Conservation (phyloP, 2,329 filamentous ascomycete species). For the Colletotrichum sojae region DNA sequence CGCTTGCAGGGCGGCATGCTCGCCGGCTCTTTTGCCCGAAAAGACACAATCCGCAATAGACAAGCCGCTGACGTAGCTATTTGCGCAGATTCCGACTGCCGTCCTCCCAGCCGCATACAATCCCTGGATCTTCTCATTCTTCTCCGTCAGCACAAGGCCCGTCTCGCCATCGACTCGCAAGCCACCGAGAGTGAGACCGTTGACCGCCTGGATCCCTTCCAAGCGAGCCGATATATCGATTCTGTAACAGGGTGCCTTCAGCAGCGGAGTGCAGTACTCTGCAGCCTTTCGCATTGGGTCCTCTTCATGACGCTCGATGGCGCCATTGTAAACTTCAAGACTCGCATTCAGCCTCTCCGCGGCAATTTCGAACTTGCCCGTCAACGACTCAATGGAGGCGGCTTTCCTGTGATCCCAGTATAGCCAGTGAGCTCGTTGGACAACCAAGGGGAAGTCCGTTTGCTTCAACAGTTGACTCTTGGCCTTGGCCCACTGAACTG, state of each 20-base stretch:
- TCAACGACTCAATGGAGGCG: slow-evolving; percentile 26
- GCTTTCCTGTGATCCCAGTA: slow-evolving; percentile 30
- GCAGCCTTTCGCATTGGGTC: neutral
- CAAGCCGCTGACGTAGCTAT: slow-evolving; percentile 4
- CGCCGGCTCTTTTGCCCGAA: slow-evolving; percentile 1
- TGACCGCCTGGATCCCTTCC: slow-evolving; percentile 4
- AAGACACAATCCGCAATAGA: slow-evolving; percentile 4
- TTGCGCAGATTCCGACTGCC: slow-evolving; percentile 2
- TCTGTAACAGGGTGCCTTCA: neutral
- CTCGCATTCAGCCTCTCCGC: neutral
- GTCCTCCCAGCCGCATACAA: slow-evolving; percentile 13
- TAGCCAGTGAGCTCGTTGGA: slow-evolving; percentile 5
- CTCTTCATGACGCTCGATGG: neutral
- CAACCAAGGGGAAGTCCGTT: slow-evolving; percentile 26
- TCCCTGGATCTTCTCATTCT: neutral
- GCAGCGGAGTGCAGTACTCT: slow-evolving; percentile 4
- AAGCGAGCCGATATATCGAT: slow-evolving; percentile 2
- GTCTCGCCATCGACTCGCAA: slow-evolving; percentile 9
- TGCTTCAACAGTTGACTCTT: slow-evolving; percentile 25
- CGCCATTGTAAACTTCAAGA: neutral
- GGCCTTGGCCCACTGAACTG: slow-evolving; percentile 30
- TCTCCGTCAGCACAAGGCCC: neutral
- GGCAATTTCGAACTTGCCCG: neutral
- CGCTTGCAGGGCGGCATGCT: neutral
- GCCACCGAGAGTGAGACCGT: slow-evolving; percentile 1